Conservation (phyloP, 23 red algal species). For the Rhodosorus marinus region DNA sequence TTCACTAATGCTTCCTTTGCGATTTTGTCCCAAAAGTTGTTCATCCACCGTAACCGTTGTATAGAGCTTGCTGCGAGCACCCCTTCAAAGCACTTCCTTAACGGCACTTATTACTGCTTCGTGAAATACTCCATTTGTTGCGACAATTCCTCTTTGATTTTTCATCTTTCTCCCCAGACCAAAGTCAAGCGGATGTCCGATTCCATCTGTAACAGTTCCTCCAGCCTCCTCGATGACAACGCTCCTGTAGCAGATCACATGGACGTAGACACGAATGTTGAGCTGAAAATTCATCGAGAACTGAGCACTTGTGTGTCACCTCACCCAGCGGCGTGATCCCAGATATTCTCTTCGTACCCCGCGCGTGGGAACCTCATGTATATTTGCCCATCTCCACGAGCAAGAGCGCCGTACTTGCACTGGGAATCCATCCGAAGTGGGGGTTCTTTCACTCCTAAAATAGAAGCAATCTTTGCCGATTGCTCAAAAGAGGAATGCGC, state of each 20-base stretch:
- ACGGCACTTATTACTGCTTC: conserved; percentile 13
- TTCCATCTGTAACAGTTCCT: conserved; percentile 68
- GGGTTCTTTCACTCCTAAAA: conserved; percentile 38
- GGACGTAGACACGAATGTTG: no score
- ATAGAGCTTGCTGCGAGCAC: no score
- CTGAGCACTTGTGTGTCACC: no score
- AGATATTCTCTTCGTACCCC: conserved; percentile 94
- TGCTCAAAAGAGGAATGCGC: conserved; percentile 58
- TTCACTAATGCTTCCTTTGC: no score
- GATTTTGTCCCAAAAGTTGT: no score
- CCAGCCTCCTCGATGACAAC: conserved; percentile 79
- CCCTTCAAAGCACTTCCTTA: no score
- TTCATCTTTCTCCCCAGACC: conserved; percentile 50
- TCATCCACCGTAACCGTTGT: no score
- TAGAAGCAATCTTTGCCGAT: conserved; percentile 28
- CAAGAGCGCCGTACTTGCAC: conserved; percentile 80
- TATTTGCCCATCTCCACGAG: conserved; percentile 60
- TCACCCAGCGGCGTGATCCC: conserved; percentile 87
- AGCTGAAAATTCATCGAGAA: no score
- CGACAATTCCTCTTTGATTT: conserved; percentile 85
- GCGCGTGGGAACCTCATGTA: conserved; percentile 78
- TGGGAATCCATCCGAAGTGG: conserved; percentile 69
- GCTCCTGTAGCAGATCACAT: no score
- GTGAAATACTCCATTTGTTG: conserved; percentile 26
- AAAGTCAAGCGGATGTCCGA: conserved; percentile 65